These are phyloP conservation scores for Pistacia integerrima DNA, from an alignment of 345 rosid genomes.

Conservation along the genomic window DNA sequence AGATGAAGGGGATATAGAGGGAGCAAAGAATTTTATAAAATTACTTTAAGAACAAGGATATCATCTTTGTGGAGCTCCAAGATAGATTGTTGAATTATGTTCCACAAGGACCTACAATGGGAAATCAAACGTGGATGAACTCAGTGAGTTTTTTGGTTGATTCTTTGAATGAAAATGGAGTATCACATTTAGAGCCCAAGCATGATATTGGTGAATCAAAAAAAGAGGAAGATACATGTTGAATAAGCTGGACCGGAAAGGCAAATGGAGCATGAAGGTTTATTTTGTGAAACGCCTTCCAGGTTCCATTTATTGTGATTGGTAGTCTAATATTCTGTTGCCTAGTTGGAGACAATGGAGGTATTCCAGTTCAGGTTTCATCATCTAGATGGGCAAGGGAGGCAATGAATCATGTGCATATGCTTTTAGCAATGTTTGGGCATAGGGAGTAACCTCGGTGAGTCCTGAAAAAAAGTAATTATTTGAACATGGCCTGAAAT, in stretches of 20 bases:
- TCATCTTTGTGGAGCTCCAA: conserved; percentile 22
- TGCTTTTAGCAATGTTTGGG: no score
- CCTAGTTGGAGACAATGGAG: background rate
- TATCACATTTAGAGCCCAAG: background rate
- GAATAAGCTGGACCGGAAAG: no score
- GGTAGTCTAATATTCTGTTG: background rate
- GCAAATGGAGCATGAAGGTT: background rate
- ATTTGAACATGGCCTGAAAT: no score
- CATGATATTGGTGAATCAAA: background rate
- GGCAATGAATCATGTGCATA: no score
- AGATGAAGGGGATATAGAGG: conserved; percentile 21
- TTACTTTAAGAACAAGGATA: conserved; percentile 20
- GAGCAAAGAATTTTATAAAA: conserved; percentile 27
- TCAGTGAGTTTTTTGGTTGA: background rate
- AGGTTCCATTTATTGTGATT: no score
- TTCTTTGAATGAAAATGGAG: background rate
- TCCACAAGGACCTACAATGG: background rate
- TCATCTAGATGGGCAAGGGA: no score
- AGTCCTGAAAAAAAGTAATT: no score
- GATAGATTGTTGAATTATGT: conserved; percentile 24
- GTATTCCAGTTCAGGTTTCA: no score
- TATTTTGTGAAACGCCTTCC: background rate
- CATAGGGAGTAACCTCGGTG: no score
- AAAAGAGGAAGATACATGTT: background rate
- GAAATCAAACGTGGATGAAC: conserved; percentile 4